Percentiles rank a stretch among this genome's conserved stretches.
phyloP scores from a whole-genome alignment of 805 yeast species.

The Wickerhamomyces canadensis region DNA sequence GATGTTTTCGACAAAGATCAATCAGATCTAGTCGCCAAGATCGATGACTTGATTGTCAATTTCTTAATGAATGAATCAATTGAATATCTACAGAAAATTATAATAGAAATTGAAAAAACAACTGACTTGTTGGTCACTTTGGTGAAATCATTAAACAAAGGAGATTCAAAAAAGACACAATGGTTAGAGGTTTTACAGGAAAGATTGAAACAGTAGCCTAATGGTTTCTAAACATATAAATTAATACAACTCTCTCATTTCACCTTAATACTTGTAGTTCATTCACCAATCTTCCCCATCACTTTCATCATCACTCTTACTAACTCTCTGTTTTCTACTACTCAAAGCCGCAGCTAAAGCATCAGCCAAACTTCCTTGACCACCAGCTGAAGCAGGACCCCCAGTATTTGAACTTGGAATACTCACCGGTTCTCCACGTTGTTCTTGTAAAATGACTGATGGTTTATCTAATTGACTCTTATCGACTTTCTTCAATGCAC shows the following conservation, averaged over 20 bases:
- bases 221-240: too few relatives aligned
- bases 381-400: constrained; percentile 39
- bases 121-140: constrained; percentile 13
- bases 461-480: constrained; percentile 81
- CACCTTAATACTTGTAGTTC: background rate
- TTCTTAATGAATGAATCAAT: constrained; percentile 37
- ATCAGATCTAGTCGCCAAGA: constrained; percentile 33
- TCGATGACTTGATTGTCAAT: constrained; percentile 57
- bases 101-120: constrained; percentile 25
- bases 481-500: constrained; percentile 68
- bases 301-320: constrained; percentile 78
- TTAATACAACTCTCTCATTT: too few relatives aligned
- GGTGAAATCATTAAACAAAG: constrained; percentile 41
- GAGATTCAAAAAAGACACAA: constrained; percentile 46
- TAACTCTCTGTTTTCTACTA: constrained; percentile 76
- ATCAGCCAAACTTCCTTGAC: constrained; percentile 69
- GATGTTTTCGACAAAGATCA: constrained; percentile 44
- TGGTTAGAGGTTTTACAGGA: constrained; percentile 53
- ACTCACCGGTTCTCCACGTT: constrained; percentile 52
- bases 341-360: constrained; percentile 84
- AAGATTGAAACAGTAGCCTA: constrained; percentile 28
- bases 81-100: constrained; percentile 22
- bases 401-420: constrained; percentile 29
- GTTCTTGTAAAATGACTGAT: constrained; percentile 64
- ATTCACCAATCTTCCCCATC: constrained; percentile 68